Conservation (phyloP, 192 early-diverging fungal species). For the Rhizophagus clarus region DNA sequence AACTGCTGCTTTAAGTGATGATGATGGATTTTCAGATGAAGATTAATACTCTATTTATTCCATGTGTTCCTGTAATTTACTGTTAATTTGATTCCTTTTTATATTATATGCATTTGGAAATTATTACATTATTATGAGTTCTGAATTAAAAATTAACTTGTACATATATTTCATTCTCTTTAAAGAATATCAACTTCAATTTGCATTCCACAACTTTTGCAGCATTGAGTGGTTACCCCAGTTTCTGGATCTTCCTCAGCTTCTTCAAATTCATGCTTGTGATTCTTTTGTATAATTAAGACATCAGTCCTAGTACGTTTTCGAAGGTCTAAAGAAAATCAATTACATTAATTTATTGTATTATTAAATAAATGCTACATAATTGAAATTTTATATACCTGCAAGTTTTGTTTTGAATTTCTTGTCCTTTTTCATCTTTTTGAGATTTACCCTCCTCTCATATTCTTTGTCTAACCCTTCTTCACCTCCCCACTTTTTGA, state of each 20-base stretch:
- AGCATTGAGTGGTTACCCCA: constrained; percentile 59
- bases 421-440: constrained; percentile 79
- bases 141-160: too few species aligned
- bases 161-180: not conserved
- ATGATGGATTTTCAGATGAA: constrained; percentile 2
- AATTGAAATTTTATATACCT: constrained; percentile 41
- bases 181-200: constrained; percentile 74
- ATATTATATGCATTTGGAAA: too few species aligned
- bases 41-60: not conserved
- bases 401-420: constrained; percentile 79
- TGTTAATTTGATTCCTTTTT: not conserved
- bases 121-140: too few species aligned
- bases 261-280: constrained; percentile 76
- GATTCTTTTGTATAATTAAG: constrained; percentile 67
- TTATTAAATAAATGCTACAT: not conserved
- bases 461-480: constrained; percentile 89
- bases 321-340: constrained; percentile 62
- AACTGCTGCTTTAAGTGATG: constrained; percentile 13
- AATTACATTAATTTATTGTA: not conserved
- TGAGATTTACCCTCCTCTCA: constrained; percentile 74
- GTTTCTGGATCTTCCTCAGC: constrained; percentile 50
- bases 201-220: constrained; percentile 63
- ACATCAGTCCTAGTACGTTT: constrained; percentile 77
- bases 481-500: constrained; percentile 88
- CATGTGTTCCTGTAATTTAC: not conserved